These are phyloP conservation scores for Aureobasidium leucospermi DNA, from an alignment of 2,329 filamentous ascomycete genomes.

Conservation along the genomic window DNA sequence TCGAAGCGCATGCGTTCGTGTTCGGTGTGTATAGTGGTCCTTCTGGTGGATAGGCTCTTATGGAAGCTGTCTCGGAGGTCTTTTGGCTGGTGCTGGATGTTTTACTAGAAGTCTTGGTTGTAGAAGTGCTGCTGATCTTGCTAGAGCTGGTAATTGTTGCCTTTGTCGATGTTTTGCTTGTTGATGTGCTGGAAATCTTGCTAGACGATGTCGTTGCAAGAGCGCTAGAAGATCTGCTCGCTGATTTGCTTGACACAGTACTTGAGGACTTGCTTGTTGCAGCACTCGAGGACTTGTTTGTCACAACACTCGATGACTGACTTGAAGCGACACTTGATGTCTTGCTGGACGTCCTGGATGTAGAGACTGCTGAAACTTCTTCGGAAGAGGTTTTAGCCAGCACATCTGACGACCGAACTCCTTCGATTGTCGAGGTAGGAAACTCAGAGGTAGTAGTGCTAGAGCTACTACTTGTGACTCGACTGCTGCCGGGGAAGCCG, in stretches of 20 bases:
- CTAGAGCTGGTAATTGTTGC: neutral
- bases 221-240: neutral
- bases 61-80: neutral
- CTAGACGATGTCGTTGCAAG: neutral
- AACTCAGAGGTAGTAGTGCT: neutral
- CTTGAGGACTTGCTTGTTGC: neutral
- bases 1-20: neutral
- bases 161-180: neutral
- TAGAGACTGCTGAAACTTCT: neutral
- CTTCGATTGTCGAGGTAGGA: neutral
- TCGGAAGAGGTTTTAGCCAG: no score
- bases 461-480: neutral
- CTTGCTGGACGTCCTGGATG: neutral
- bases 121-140: neutral
- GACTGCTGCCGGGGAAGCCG: neutral
- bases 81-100: neutral
- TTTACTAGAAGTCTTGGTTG: neutral
- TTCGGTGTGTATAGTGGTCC: constrained; percentile 6
- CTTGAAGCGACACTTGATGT: neutral
- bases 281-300: neutral
- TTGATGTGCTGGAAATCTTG: neutral
- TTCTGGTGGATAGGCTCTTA: neutral
- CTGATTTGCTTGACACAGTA: neutral
- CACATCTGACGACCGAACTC: neutral
- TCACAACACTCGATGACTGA: no score